Evolutionary conservation across 257 asterid genomes (phyloP), one percentile per base, ranked within the genome.

Genomic region (Apocynum venetum): DNA sequence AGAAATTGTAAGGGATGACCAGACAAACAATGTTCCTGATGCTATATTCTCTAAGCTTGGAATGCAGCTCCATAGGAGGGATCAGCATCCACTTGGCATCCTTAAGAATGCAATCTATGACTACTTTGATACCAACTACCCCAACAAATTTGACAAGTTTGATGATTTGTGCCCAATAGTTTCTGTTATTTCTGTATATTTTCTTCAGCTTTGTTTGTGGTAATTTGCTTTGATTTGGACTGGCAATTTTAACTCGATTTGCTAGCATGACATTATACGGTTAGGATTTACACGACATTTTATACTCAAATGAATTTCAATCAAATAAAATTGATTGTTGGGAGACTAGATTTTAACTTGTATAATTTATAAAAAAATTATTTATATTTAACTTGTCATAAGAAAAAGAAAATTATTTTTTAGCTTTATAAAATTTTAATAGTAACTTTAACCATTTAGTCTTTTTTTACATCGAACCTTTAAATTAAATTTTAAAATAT

Each of bases 1-100:
- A 93, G 98, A 93, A 76, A 90, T 93, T 12, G 96, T 93, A 81
- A 88, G 86, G 90, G 97, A 93, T 87, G 98, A 93, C 72, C 96
- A 94, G 2, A 85, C 98, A 61, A 93, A 93, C 83, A 93, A 93
- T 83, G 92, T 92, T 81, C 98, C 96, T 0, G 94, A 93, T 87
- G 75, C 97, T 12, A 92, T 93, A 81, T 93, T 92, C 80, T 84
- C 93, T 36, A 93, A 93, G 89, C 93, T 93, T 46, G 98, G 97
- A 69, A 78, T 93, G 96, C 98, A 93, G 87, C 96, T 93, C 73
- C 98, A 93, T 47, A 86, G 93, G 89, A 90, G 97, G 85, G 89
- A 88, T 80, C 92, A 89, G 20, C 98, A 93, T 83, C 98, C 98
- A 35, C 90, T 93, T 77, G 96, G 98, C 79, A 93, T 93, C 77